phyloP scores from a whole-genome alignment of 192 early-diverging fungal genomes.

The Umbelopsis vinacea region DNA sequence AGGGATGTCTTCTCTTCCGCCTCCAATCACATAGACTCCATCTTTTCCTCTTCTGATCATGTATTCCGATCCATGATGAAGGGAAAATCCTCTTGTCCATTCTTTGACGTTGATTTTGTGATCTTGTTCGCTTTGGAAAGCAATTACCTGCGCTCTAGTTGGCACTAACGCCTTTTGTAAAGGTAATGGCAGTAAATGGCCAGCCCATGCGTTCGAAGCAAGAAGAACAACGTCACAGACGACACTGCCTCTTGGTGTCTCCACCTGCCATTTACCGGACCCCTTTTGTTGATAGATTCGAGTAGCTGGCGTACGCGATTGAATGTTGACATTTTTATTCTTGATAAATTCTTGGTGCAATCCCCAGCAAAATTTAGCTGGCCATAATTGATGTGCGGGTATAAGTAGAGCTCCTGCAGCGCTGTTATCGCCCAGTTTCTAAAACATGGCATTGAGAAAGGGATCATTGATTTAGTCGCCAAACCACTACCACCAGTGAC shows the following conservation, averaged over 20 bases:
- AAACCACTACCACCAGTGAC: neutral
- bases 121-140: conserved; percentile 14
- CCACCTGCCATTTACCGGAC: conserved; percentile 1
- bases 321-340: conserved; percentile 10
- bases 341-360: conserved; percentile 8
- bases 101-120: neutral
- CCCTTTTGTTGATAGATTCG: neutral
- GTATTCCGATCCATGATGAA: conserved; percentile 8
- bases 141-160: neutral
- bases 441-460: neutral
- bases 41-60: conserved; percentile 18
- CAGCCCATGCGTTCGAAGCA: conserved; percentile 13
- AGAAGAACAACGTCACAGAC: conserved; percentile 3
- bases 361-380: neutral
- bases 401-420: neutral
- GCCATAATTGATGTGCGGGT: conserved; percentile 19
- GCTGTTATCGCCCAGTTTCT: neutral
- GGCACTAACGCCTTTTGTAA: neutral
- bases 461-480: neutral
- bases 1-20: neutral
- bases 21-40: conserved; percentile 1
- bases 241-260: neutral
- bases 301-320: neutral
- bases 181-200: neutral
- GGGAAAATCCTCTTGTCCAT: conserved; percentile 2